Base-by-base conservation (phyloP, 164 flowering plant genomes). In the Stephania cephalantha region DNA sequence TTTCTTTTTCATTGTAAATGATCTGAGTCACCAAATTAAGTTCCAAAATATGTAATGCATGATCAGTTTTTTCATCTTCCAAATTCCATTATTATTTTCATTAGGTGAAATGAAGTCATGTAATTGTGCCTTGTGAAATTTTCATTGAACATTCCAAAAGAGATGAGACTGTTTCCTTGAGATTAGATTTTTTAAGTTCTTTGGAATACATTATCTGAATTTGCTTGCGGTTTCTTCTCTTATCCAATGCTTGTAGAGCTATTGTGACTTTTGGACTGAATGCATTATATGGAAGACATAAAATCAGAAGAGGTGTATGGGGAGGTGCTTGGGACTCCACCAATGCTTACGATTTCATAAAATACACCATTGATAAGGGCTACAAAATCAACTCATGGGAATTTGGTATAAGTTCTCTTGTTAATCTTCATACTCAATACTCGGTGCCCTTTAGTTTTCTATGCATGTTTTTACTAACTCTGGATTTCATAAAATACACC, bases 351-450 rank as follows among this genome's bases (percentile, higher is more conserved):
- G 84, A 85, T 78, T 87, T 95, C 75, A 88, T 95, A 1, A 79
- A 86, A 2, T 92, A 92, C 85, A 91, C 97, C 7, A 74, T 90
- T 61, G 83, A 92, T 69, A 92, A 89, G 79, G 95, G 97, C 73
- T 86, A 90, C 79, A 79, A 74, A 4, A 84, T 95, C 25, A 91
- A 92, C 82, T 93, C 98, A 63, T 95, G 95, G 97, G 99, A 95
- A 85, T 87, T 89, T 72, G 99, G 99, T 95, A 86, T 8, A 70
- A 68, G 46, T 72, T 45, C 15, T 50, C 44, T 15, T 68, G 13
- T 9, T 48, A 10, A 25, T 25, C 25, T 25, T 25, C 25, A 25
- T 25, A 25, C 25, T 25, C 25, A 25, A 45, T 15, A 42, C 64
- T 4, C 44, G 3, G 25, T 7, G 46, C 25, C 67, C 18, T 20